Evolutionary conservation across 495 filamentous ascomycete species (phyloP).

Genomic region (Daldinia vernicosa): DNA sequence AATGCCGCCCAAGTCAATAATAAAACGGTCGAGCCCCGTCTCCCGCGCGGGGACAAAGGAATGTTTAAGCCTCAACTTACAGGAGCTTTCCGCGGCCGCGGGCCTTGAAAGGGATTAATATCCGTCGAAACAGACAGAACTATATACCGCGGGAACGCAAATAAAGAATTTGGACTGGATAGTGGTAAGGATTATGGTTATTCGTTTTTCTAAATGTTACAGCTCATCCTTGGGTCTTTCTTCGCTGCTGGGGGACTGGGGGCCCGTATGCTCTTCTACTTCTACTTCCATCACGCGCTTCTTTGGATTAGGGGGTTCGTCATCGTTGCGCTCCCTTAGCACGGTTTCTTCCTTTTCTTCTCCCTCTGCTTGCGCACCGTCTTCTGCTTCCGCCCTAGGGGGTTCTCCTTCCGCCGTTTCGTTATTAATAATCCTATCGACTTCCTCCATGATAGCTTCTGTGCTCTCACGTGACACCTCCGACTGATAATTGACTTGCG

Average conservation of each 20-base stretch:
- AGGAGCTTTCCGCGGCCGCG: slow-evolving; percentile 7
- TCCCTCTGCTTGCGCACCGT: slow-evolving; percentile 12
- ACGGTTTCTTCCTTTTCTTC: slow-evolving; percentile 46
- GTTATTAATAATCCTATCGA: slow-evolving; percentile 60
- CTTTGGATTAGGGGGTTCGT: slow-evolving; percentile 71
- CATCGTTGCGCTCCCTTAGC: slow-evolving; percentile 56
- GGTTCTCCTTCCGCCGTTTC: slow-evolving; percentile 40
- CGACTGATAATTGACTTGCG: slow-evolving; percentile 40
- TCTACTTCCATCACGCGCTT: slow-evolving; percentile 82
- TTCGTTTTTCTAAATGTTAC: slow-evolving; percentile 37
- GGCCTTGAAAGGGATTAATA: slow-evolving; percentile 13
- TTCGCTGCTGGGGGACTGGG: slow-evolving; percentile 38
- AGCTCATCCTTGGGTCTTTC: slow-evolving; percentile 52
- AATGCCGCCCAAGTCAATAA: slow-evolving; percentile 17
- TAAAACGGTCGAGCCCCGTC: slow-evolving; percentile 23
- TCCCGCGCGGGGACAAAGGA: slow-evolving; percentile 31
- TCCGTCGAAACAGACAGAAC: slow-evolving; percentile 40
- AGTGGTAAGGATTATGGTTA: neutral
- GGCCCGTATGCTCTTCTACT: slow-evolving; percentile 48
- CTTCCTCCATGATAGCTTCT: slow-evolving; percentile 56
- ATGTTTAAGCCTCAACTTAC: slow-evolving; percentile 13
- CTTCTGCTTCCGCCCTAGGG: slow-evolving; percentile 5
- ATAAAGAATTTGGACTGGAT: neutral
- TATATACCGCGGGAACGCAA: neutral
- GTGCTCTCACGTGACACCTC: slow-evolving; percentile 33